These are phyloP conservation scores for Spathaspora boniae DNA, from an alignment of 805 yeast genomes.

Conservation along the genomic window DNA sequence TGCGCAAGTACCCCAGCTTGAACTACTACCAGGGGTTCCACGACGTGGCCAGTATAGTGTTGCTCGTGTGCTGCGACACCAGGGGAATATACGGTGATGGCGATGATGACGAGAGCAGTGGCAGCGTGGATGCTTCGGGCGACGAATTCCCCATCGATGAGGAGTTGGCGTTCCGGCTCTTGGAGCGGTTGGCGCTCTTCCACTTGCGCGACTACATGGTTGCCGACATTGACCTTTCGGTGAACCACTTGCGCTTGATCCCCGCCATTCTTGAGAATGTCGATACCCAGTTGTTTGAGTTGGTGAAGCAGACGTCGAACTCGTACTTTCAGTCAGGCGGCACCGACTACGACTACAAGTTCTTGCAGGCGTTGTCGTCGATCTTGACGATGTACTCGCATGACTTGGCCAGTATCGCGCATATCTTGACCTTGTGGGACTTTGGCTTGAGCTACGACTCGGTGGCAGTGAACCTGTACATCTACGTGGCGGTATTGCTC, in stretches of 20 bases:
- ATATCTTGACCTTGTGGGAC: conserved; percentile 66
- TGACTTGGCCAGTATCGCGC: conserved; percentile 49
- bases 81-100: conserved; percentile 8
- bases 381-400: conserved; percentile 78
- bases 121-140: conserved; percentile 8
- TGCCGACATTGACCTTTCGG: conserved; percentile 59
- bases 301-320: conserved; percentile 36
- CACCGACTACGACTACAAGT: conserved; percentile 30
- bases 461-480: conserved; percentile 50
- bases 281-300: conserved; percentile 45
- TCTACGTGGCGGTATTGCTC: conserved; percentile 57
- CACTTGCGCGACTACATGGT: conserved; percentile 86
- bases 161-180: conserved; percentile 34
- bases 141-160: conserved; percentile 26
- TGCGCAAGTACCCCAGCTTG: conserved; percentile 59
- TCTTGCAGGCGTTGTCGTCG: conserved; percentile 68
- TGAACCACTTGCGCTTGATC: conserved; percentile 62
- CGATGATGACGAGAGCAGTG: background rate
- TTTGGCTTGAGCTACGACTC: conserved; percentile 56
- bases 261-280: conserved; percentile 53
- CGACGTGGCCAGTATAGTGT: conserved; percentile 70
- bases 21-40: conserved; percentile 92
- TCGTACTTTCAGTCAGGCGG: conserved; percentile 23
- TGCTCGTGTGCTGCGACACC: conserved; percentile 45
- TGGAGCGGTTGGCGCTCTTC: conserved; percentile 54